A percentile compares a stretch with the other conserved stretches of the same genome.
Conservation (phyloP, 2,329 filamentous ascomycete genomes). For the Fusarium fujikuroi region DNA sequence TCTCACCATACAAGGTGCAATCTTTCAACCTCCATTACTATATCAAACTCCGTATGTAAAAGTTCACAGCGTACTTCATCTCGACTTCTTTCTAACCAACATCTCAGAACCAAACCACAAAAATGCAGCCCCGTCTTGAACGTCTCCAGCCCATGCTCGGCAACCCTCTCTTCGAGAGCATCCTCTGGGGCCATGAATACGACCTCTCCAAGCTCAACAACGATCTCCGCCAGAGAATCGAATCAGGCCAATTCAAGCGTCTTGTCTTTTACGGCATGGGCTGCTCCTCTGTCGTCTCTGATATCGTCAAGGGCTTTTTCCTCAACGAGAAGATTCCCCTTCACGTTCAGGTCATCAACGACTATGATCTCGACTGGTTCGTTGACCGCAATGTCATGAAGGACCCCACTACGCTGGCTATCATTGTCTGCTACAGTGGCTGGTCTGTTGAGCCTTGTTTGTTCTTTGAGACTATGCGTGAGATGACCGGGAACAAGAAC, state of each 20-base stretch:
- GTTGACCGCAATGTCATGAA: neutral
- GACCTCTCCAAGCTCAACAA: neutral
- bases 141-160: slow-evolving; percentile 4
- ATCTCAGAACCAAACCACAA: neutral
- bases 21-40: neutral
- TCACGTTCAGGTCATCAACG: neutral
- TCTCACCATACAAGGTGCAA: neutral
- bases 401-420: neutral
- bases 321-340: neutral
- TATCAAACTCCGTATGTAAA: neutral
- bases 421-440: neutral
- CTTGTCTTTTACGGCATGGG: slow-evolving; percentile 1
- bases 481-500: neutral
- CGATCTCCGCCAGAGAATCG: neutral
- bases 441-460: neutral
- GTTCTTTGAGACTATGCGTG: neutral
- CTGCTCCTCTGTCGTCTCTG: neutral
- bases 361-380: neutral
- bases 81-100: neutral
- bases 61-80: fast-evolving
- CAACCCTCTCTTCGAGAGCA: slow-evolving; percentile 4
- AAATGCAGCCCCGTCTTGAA: slow-evolving; percentile 7
- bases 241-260: neutral
- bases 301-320: neutral
- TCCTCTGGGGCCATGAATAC: slow-evolving; percentile 4